Evolutionary conservation across 208 protist species (phyloP).

Genomic region (Leishmania guyanensis): DNA sequence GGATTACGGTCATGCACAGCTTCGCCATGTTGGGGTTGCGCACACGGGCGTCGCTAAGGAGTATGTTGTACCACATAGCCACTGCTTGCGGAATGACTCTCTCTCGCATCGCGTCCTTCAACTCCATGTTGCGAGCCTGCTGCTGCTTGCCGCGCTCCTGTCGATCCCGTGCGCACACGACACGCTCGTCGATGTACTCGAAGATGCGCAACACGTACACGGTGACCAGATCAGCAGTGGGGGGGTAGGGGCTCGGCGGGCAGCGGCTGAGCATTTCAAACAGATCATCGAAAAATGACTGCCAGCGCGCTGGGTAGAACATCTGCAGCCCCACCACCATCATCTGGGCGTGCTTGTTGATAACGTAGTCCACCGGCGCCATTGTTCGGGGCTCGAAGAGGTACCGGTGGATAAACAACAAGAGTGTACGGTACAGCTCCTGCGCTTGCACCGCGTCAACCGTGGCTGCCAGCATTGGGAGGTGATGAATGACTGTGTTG

Average conservation of each 20-base stretch:
- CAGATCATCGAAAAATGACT: slow-evolving; percentile 61
- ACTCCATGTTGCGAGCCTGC: slow-evolving; percentile 64
- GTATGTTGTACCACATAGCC: slow-evolving; percentile 52
- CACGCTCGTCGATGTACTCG: slow-evolving; percentile 84
- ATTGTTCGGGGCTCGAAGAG: slow-evolving; percentile 23
- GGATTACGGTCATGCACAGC: slow-evolving; percentile 60
- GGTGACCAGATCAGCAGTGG: slow-evolving; percentile 41
- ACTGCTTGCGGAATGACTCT: slow-evolving; percentile 57
- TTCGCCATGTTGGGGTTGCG: slow-evolving; percentile 52
- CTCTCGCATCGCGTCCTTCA: slow-evolving; percentile 85
- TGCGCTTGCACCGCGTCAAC: slow-evolving; percentile 46
- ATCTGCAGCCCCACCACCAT: slow-evolving; percentile 69
- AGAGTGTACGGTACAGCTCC: slow-evolving; percentile 66
- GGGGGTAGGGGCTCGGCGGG: slow-evolving; percentile 19
- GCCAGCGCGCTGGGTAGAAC: slow-evolving; percentile 74
- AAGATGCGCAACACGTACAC: slow-evolving; percentile 82
- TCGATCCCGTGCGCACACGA: slow-evolving; percentile 67
- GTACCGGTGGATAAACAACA: slow-evolving; percentile 73
- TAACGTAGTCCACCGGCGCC: slow-evolving; percentile 51
- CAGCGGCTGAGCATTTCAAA: slow-evolving; percentile 59
- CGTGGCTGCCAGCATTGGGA: slow-evolving; percentile 41
- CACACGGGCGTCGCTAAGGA: slow-evolving; percentile 54
- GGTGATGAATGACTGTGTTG: slow-evolving; percentile 78
- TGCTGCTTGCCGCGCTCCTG: slow-evolving; percentile 59
- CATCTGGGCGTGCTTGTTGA: slow-evolving; percentile 88